Conservation (phyloP, 1,139 yeast genomes). For the Taiozyma onychis region DNA sequence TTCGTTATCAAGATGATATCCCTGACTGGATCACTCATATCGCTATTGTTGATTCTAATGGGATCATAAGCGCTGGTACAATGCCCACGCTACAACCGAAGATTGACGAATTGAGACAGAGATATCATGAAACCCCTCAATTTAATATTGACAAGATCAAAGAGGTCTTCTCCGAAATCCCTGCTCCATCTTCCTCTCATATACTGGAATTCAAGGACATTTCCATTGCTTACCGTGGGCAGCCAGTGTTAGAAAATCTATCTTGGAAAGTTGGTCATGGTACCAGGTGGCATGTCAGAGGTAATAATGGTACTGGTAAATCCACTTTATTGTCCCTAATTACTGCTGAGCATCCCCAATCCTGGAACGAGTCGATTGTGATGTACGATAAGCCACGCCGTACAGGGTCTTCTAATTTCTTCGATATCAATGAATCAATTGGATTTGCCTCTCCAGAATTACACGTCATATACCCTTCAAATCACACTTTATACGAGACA, state of each 20-base stretch:
- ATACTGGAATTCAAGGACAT: conserved; percentile 58
- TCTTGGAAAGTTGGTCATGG: conserved; percentile 66
- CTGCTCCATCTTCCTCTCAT: conserved; percentile 15
- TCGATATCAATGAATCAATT: conserved; percentile 70
- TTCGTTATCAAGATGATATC: conserved; percentile 65
- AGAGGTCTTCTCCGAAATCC: conserved; percentile 12
- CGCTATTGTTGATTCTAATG: conserved; percentile 52
- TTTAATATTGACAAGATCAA: conserved; percentile 19
- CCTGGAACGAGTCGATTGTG: conserved; percentile 72
- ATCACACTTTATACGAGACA: conserved; percentile 48
- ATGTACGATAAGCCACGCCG: conserved; percentile 64
- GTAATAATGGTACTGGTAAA: conserved; percentile 91
- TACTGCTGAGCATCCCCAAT: conserved; percentile 95
- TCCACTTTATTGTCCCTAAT: conserved; percentile 78
- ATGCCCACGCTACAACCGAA: conserved; percentile 28
- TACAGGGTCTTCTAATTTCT: conserved; percentile 73
- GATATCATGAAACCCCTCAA: conserved; percentile 19
- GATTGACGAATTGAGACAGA: conserved; percentile 26
- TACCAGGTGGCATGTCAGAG: conserved; percentile 83
- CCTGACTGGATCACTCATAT: conserved; percentile 79
- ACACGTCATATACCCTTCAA: conserved; percentile 70
- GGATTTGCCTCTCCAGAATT: conserved; percentile 92
- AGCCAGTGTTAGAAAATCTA: conserved; percentile 52
- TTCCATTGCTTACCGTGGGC: conserved; percentile 60
- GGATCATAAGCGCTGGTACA: conserved; percentile 47